A percentile compares a stretch with the other conserved stretches of the same genome.
phyloP scores from a whole-genome alignment of 2,329 filamentous ascomycete species.

The Colletotrichum tropicicola region DNA sequence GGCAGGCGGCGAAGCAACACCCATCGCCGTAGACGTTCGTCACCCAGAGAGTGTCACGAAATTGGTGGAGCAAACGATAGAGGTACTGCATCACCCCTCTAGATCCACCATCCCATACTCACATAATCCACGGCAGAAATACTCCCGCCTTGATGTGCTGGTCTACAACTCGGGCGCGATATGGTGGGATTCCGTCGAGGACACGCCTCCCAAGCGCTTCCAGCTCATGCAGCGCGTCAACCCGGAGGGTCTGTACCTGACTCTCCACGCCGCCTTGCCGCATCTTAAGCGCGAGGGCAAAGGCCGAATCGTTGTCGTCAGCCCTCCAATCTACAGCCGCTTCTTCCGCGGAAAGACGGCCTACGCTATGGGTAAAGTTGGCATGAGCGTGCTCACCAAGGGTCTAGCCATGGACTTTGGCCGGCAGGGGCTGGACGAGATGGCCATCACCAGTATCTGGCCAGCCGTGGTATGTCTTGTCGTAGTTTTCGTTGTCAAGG shows the following conservation, averaged over 20 bases:
- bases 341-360: slow-evolving; percentile 89
- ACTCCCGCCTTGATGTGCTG: slow-evolving; percentile 75
- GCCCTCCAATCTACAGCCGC: slow-evolving; percentile 84
- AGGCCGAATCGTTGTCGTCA: slow-evolving; percentile 79
- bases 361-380: slow-evolving; percentile 82
- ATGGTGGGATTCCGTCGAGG: slow-evolving; percentile 81
- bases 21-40: slow-evolving; percentile 77
- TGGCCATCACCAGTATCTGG: slow-evolving; percentile 87
- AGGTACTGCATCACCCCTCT: slow-evolving; percentile 37
- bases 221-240: slow-evolving; percentile 81
- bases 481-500: too few species aligned
- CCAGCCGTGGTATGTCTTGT: slow-evolving; percentile 70
- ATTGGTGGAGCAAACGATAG: slow-evolving; percentile 67
- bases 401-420: slow-evolving; percentile 85
- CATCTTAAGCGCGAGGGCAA: slow-evolving; percentile 62
- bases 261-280: slow-evolving; percentile 74
- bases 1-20: slow-evolving; percentile 69
- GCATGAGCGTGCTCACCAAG: slow-evolving; percentile 83
- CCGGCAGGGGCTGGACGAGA: slow-evolving; percentile 69
- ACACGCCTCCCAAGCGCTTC: slow-evolving; percentile 77
- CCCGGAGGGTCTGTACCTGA: slow-evolving; percentile 78
- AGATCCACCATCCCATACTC: background rate
- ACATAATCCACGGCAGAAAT: slow-evolving; percentile 46
- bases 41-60: slow-evolving; percentile 66
- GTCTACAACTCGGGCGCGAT: slow-evolving; percentile 88